These are phyloP conservation scores for Fragaria nilgerrensis DNA, from an alignment of 306 rosid genomes.

Conservation along the genomic window DNA sequence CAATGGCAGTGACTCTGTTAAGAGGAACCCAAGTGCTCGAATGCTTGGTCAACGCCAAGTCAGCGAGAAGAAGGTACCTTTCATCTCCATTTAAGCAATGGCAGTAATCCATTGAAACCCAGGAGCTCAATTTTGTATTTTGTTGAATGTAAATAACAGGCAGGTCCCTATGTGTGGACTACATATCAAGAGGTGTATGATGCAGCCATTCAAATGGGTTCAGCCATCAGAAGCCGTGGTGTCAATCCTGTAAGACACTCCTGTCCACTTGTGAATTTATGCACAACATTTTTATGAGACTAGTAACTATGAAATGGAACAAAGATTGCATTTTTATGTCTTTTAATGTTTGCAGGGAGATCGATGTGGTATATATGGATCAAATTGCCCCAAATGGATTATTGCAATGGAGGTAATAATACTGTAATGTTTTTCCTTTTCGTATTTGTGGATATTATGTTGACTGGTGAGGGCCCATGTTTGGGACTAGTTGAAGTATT, in stretches of 20 bases:
- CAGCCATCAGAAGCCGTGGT: slow-evolving; percentile 64
- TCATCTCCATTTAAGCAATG: neutral
- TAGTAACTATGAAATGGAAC: neutral
- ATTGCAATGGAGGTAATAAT: slow-evolving; percentile 77
- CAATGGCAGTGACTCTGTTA: slow-evolving; percentile 58
- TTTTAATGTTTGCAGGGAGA: slow-evolving; percentile 51
- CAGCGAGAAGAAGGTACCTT: slow-evolving; percentile 56
- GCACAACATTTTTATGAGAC: neutral
- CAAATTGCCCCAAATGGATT: slow-evolving; percentile 84
- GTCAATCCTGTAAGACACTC: slow-evolving; percentile 62
- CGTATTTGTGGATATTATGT: neutral
- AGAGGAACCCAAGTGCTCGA: slow-evolving; percentile 56
- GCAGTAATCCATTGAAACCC: neutral
- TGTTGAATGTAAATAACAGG: slow-evolving; percentile 29
- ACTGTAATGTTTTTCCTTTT: neutral
- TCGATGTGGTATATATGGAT: slow-evolving; percentile 81
- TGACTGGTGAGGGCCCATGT: neutral
- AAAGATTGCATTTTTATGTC: neutral
- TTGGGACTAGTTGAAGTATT: neutral
- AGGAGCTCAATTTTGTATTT: slow-evolving; percentile 4
- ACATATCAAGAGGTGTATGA: slow-evolving; percentile 64
- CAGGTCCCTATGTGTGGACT: slow-evolving; percentile 48
- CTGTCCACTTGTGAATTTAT: neutral
- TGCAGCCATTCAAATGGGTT: slow-evolving; percentile 54
- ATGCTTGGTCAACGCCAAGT: slow-evolving; percentile 77